Evolutionary conservation across 345 rosid species (phyloP).

Genomic region (Acer saccharum): DNA sequence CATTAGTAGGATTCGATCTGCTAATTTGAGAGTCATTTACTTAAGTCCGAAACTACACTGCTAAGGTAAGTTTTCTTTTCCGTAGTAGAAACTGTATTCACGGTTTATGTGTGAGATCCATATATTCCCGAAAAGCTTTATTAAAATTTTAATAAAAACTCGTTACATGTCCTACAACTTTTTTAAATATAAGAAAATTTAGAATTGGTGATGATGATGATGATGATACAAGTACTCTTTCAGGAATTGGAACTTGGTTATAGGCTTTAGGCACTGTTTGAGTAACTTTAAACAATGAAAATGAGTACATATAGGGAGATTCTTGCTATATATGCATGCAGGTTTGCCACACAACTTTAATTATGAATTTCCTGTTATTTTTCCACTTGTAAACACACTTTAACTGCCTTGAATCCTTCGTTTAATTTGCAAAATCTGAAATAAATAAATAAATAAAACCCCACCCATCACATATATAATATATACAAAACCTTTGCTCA

Average conservation of each 20-base stretch:
- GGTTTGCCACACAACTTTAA: slow-evolving; percentile 4
- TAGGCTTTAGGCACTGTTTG: slow-evolving; percentile 8
- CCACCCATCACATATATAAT: not conserved
- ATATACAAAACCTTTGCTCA: slow-evolving; percentile 6
- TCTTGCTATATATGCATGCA: not conserved
- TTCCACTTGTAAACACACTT: not conserved
- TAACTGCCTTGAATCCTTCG: slow-evolving; percentile 2
- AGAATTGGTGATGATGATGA: not conserved
- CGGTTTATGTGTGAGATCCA: too few relatives aligned
- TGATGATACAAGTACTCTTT: not conserved
- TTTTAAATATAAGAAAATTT: too few relatives aligned
- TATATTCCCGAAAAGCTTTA: too few relatives aligned
- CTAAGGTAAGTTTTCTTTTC: too few relatives aligned
- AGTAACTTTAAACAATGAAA: slow-evolving; percentile 5
- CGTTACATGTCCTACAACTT: not conserved
- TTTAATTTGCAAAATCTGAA: not conserved
- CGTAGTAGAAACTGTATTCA: too few relatives aligned
- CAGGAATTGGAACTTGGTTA: not conserved
- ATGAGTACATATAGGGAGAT: not conserved
- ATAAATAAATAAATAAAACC: not conserved
- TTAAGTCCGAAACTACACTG: too few relatives aligned
- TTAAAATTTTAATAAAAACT: too few relatives aligned
- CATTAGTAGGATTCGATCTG: too few relatives aligned
- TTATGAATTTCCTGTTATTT: not conserved
- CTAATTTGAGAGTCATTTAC: too few relatives aligned